phyloP scores from a whole-genome alignment of 2,329 filamentous ascomycete species.

The Exophiala calicioides region DNA sequence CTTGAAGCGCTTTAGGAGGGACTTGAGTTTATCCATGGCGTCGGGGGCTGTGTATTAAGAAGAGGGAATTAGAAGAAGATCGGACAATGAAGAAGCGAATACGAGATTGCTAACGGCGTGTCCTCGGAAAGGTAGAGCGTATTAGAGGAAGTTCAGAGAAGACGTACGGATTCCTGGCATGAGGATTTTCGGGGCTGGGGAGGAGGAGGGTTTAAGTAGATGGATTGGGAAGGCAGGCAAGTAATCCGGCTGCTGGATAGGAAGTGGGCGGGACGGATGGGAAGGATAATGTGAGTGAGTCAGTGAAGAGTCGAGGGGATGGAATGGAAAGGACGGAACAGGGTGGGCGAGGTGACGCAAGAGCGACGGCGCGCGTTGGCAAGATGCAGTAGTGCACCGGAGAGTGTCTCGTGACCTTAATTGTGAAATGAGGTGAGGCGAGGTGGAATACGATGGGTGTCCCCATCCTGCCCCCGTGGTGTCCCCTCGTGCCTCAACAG shows the following conservation, averaged over 20 bases:
- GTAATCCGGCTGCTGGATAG: conserved; percentile 11
- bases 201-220: conserved; percentile 22
- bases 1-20: conserved; percentile 30
- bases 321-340: conserved; percentile 10
- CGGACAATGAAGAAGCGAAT: not conserved
- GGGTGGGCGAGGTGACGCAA: conserved; percentile 19
- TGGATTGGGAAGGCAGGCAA: conserved; percentile 7
- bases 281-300: conserved; percentile 1
- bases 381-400: conserved; percentile 2
- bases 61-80: conserved; percentile 15
- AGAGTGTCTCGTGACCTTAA: conserved; percentile 20
- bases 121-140: too few relatives aligned
- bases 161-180: conserved; percentile 32
- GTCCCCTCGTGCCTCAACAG: too few relatives aligned
- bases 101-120: not conserved
- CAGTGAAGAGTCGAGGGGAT: conserved; percentile 5
- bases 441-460: too few relatives aligned
- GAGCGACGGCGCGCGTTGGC: conserved; percentile 18
- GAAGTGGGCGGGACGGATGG: conserved; percentile 13
- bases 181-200: conserved; percentile 11
- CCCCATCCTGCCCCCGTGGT: too few relatives aligned
- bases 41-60: conserved; percentile 23
- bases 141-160: conserved; percentile 13
- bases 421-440: conserved; percentile 13
- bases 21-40: conserved; percentile 33